Evolutionary conservation across 352 stramenopile species (phyloP).

Genomic region (Globisporangium carolinianum): DNA sequence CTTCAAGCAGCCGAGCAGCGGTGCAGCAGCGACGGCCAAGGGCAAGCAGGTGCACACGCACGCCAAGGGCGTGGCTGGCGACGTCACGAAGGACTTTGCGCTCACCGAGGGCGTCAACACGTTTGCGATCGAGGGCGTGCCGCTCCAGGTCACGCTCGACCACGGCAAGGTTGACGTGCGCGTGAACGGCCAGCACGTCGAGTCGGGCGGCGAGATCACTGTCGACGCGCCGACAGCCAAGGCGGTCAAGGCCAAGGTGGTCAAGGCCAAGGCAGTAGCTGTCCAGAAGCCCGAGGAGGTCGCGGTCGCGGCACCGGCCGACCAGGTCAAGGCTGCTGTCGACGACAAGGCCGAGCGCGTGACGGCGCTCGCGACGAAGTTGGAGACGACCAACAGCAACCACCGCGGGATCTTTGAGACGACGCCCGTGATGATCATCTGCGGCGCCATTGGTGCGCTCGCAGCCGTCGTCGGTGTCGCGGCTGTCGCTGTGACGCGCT

Average conservation of each 20-base stretch:
- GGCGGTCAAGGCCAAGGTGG: not conserved
- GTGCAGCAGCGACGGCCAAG: not conserved
- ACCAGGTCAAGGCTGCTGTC: not conserved
- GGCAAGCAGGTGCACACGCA: conserved; percentile 6
- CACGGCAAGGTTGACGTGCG: conserved; percentile 11
- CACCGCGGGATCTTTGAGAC: conserved; percentile 31
- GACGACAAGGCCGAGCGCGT: conserved; percentile 23
- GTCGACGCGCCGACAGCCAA: conserved; percentile 1
- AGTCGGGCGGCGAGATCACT: conserved; percentile 6
- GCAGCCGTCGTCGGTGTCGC: conserved; percentile 58
- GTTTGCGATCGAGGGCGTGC: conserved; percentile 11
- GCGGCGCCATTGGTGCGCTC: conserved; percentile 55
- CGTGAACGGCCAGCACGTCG: conserved; percentile 13
- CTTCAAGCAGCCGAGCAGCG: conserved; percentile 12
- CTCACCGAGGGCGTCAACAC: conserved; percentile 14
- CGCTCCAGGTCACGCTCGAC: conserved; percentile 10
- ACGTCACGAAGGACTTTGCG: conserved; percentile 11
- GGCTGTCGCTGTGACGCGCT: conserved; percentile 36
- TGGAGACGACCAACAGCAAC: conserved; percentile 25
- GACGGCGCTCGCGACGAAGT: conserved; percentile 50
- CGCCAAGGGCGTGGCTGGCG: conserved; percentile 6
- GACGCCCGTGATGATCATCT: conserved; percentile 51
- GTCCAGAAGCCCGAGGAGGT: conserved; percentile 21
- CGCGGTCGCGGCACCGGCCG: conserved; percentile 2
- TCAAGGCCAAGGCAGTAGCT: conserved; percentile 7